Percentiles rank a stretch among this genome's conserved stretches.
phyloP scores from a whole-genome alignment of 129 eudicot genomes.

The Helichrysum umbraculigerum region DNA sequence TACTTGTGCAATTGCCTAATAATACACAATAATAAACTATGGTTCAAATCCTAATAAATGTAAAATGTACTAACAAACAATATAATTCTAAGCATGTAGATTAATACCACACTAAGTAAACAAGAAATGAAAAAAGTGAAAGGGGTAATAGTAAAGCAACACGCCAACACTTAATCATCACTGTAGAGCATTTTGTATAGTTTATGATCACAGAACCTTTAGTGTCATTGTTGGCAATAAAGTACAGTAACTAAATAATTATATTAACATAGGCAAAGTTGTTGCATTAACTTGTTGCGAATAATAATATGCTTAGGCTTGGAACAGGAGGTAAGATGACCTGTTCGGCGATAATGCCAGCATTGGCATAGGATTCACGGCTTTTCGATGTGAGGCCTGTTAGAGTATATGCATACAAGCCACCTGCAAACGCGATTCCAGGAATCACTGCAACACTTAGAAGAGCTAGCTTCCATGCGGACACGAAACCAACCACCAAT shows the following conservation, averaged over 20 bases:
- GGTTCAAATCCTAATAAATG: not conserved
- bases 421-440: slow-evolving; percentile 98
- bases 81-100: slow-evolving; percentile 7
- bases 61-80: slow-evolving; percentile 12
- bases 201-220: slow-evolving; percentile 34
- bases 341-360: slow-evolving; percentile 97
- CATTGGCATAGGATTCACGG: slow-evolving; percentile 96
- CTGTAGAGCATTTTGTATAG: slow-evolving; percentile 40
- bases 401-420: slow-evolving; percentile 89
- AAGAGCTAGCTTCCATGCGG: slow-evolving; percentile 96
- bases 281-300: not conserved
- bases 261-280: slow-evolving; percentile 9
- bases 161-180: slow-evolving; percentile 28
- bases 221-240: slow-evolving; percentile 20
- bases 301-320: not conserved
- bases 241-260: slow-evolving; percentile 17
- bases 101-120: slow-evolving; percentile 30
- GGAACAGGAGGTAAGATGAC: slow-evolving; percentile 36
- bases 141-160: slow-evolving; percentile 27
- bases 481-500: slow-evolving; percentile 97
- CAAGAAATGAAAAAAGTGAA: slow-evolving; percentile 25
- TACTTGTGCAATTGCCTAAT: slow-evolving; percentile 96
- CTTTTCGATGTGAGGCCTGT: slow-evolving; percentile 98
- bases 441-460: slow-evolving; percentile 97
- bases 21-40: slow-evolving; percentile 1